phyloP scores from a whole-genome alignment of 805 yeast species.

The Hanseniaspora meyeri region DNA sequence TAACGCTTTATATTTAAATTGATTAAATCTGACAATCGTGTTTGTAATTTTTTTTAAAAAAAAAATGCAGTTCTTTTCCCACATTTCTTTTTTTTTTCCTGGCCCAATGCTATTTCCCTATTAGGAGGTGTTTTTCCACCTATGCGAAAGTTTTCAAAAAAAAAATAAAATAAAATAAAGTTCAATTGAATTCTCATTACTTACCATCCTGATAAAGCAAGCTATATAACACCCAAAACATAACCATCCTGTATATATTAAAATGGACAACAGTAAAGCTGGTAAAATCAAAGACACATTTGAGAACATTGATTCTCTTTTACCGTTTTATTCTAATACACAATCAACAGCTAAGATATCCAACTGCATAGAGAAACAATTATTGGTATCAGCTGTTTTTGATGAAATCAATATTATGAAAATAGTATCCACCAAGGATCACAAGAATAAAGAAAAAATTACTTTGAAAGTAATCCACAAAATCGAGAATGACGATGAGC shows the following conservation, averaged over 20 bases:
- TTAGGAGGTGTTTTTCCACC: background rate
- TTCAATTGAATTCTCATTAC: too few relatives aligned
- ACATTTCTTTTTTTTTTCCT: too few relatives aligned
- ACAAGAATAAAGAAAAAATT: conserved; percentile 10
- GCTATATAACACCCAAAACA: background rate
- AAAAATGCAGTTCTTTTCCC: background rate
- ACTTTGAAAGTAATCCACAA: conserved; percentile 28
- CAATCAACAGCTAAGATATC: conserved; percentile 65
- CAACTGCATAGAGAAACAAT: conserved; percentile 35
- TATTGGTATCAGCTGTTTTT: conserved; percentile 67
- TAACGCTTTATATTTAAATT: too few relatives aligned
- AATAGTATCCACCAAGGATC: conserved; percentile 41
- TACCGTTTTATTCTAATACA: conserved; percentile 74
- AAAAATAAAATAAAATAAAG: too few relatives aligned
- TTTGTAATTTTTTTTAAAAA: too few relatives aligned
- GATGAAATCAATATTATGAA: conserved; percentile 68
- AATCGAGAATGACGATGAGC: conserved; percentile 75
- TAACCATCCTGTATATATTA: background rate
- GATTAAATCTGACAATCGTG: too few relatives aligned
- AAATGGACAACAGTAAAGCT: background rate
- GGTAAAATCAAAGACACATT: conserved; percentile 26
- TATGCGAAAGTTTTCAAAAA: background rate
- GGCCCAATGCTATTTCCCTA: background rate
- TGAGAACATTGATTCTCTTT: conserved; percentile 32
- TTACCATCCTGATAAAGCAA: too few relatives aligned